These are phyloP conservation scores for Alisma plantagoaquatica DNA, from an alignment of 106 monocot genomes.

Conservation along the genomic window DNA sequence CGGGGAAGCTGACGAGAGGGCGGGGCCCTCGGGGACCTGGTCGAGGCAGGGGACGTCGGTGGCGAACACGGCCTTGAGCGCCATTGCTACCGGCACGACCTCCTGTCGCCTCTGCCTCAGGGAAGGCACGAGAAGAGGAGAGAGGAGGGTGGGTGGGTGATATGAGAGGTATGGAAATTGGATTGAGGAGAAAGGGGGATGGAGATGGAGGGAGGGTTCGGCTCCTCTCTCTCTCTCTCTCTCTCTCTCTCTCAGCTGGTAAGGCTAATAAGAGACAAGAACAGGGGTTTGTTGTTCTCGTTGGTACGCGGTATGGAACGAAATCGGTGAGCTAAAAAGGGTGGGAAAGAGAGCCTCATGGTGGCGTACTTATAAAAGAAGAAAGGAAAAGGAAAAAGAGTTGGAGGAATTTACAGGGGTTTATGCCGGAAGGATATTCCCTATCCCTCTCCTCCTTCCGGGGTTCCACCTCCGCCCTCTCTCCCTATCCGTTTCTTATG, in stretches of 20 bases:
- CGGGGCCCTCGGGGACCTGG: slow-evolving; percentile 20
- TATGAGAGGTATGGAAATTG: too few relatives aligned
- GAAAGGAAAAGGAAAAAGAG: not conserved
- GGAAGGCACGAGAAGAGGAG: too few relatives aligned
- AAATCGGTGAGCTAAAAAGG: too few relatives aligned
- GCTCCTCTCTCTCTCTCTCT: not conserved
- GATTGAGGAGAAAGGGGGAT: too few relatives aligned
- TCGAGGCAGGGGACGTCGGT: slow-evolving; percentile 38
- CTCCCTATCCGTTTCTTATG: too few relatives aligned
- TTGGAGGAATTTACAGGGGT: not conserved
- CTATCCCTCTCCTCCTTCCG: too few relatives aligned
- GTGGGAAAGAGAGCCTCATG: not conserved
- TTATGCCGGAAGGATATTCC: slow-evolving; percentile 6
- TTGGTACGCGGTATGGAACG: too few relatives aligned
- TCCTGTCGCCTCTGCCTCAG: too few relatives aligned
- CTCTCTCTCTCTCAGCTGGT: not conserved
- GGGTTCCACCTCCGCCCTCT: too few relatives aligned
- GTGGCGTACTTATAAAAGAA: not conserved
- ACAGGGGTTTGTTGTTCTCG: too few relatives aligned
- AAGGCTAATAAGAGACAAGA: not conserved
- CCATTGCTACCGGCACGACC: slow-evolving; percentile 9
- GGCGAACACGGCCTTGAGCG: slow-evolving; percentile 34
- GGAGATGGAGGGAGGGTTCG: not conserved
- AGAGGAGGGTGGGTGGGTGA: too few relatives aligned
- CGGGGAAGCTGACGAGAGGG: slow-evolving; percentile 11